Evolutionary conservation across 2,329 filamentous ascomycete genomes (phyloP).

Genomic region (Lasiodiplodia citricola): DNA sequence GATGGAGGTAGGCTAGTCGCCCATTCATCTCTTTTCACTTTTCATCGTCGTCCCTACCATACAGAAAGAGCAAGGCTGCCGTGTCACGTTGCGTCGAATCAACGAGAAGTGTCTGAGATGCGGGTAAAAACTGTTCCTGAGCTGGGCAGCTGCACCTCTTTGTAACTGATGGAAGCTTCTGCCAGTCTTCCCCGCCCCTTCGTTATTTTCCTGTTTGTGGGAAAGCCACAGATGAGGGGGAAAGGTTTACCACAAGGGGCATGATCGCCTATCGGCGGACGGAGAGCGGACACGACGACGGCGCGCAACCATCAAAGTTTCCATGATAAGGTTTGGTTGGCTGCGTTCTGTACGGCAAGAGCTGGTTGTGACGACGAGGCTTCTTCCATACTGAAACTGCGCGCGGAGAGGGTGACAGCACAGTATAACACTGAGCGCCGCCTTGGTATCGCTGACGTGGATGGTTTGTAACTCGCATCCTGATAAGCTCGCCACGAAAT

Average conservation of each 20-base stretch:
- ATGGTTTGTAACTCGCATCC: background rate
- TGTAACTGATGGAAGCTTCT: background rate
- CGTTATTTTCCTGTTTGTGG: conserved; percentile 5
- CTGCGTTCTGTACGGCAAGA: background rate
- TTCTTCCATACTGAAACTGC: too few species aligned
- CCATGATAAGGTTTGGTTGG: conserved; percentile 17
- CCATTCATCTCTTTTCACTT: background rate
- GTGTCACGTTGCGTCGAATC: background rate
- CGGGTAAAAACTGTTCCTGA: background rate
- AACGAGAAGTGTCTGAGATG: background rate
- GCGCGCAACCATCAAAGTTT: conserved; percentile 3
- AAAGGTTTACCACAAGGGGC: conserved; percentile 23
- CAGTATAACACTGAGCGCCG: background rate
- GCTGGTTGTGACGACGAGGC: background rate
- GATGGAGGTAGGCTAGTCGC: background rate
- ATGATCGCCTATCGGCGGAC: conserved; percentile 22
- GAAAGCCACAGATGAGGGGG: background rate
- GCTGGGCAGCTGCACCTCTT: background rate
- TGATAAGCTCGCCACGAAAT: conserved; percentile 14
- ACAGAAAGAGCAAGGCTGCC: background rate
- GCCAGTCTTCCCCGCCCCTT: background rate
- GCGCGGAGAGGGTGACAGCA: background rate
- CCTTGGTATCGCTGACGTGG: too few species aligned
- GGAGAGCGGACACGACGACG: background rate
- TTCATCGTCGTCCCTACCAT: background rate